Conservation (phyloP, 495 filamentous ascomycete genomes). For the Jackrogersella minutella region DNA sequence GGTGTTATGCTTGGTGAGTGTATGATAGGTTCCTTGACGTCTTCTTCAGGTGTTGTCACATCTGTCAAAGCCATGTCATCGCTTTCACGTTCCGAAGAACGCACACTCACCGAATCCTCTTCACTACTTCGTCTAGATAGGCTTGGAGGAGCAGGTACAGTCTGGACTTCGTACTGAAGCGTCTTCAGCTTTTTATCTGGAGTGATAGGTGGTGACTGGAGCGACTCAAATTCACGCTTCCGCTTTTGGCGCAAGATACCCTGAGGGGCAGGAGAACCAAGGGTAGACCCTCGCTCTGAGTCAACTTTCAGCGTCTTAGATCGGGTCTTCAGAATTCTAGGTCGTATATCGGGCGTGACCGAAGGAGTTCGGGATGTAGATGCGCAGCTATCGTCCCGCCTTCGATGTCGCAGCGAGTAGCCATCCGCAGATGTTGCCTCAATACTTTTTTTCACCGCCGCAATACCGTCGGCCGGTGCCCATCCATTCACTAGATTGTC, state of each 20-base stretch:
- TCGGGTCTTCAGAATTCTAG: slow-evolving; percentile 49
- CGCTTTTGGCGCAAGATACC: slow-evolving; percentile 42
- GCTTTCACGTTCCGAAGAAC: slow-evolving; percentile 35
- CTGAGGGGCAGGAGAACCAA: slow-evolving; percentile 29
- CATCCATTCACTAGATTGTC: slow-evolving; percentile 79
- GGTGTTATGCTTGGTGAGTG: slow-evolving; percentile 52
- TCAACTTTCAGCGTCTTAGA: slow-evolving; percentile 43
- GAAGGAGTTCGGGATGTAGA: slow-evolving; percentile 55
- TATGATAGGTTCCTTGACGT: slow-evolving; percentile 46
- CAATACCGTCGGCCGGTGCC: slow-evolving; percentile 57
- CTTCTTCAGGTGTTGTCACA: slow-evolving; percentile 52
- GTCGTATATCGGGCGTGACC: slow-evolving; percentile 58
- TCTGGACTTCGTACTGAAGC: slow-evolving; percentile 43
- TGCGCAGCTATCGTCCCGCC: slow-evolving; percentile 53
- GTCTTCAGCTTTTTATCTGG: slow-evolving; percentile 55
- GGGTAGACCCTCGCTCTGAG: slow-evolving; percentile 43
- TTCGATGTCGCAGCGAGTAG: slow-evolving; percentile 55
- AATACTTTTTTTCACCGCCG: slow-evolving; percentile 53
- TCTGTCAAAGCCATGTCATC: slow-evolving; percentile 48
- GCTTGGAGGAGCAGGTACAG: slow-evolving; percentile 34
- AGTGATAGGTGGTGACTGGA: slow-evolving; percentile 56
- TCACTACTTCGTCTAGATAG: slow-evolving; percentile 42
- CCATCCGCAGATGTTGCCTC: slow-evolving; percentile 45
- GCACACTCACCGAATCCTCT: slow-evolving; percentile 33
- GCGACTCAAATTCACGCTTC: slow-evolving; percentile 42